Evolutionary conservation across 345 rosid genomes (phyloP).

Genomic region (Lenwebbia sp.): DNA sequence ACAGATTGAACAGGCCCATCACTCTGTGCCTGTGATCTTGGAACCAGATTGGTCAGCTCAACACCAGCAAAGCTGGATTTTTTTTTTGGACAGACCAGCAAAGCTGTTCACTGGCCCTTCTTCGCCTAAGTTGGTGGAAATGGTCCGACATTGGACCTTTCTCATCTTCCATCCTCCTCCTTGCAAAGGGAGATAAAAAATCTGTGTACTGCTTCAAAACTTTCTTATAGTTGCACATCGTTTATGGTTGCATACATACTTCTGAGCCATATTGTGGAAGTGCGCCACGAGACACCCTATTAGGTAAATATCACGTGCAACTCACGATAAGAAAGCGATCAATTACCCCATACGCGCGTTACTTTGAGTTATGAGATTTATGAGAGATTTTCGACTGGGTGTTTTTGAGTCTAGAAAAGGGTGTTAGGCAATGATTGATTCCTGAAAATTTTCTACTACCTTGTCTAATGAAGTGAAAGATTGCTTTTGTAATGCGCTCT

Average conservation of each 20-base stretch:
- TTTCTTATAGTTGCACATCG: neutral
- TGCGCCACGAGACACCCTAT: neutral
- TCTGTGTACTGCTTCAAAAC: neutral
- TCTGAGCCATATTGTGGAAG: neutral
- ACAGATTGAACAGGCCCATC: neutral
- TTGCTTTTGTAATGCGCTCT: neutral
- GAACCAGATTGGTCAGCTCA: neutral
- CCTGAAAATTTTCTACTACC: neutral
- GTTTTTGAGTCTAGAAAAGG: neutral
- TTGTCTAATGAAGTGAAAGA: neutral
- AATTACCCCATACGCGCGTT: neutral
- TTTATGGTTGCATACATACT: neutral
- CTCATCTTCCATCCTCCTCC: neutral
- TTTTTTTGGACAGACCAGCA: too few species aligned
- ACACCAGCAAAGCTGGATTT: too few species aligned
- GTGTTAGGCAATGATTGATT: neutral
- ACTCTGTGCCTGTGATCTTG: neutral
- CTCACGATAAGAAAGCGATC: neutral
- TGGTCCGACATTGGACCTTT: neutral
- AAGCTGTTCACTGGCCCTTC: neutral
- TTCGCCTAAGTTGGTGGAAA: neutral
- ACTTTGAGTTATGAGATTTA: neutral
- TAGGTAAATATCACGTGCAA: neutral
- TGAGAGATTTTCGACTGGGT: neutral
- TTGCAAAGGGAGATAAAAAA: neutral